These are phyloP conservation scores for Polytrichum formosum DNA, from an alignment of 225 moss, liverwort and hornwort genomes.

Conservation along the genomic window DNA sequence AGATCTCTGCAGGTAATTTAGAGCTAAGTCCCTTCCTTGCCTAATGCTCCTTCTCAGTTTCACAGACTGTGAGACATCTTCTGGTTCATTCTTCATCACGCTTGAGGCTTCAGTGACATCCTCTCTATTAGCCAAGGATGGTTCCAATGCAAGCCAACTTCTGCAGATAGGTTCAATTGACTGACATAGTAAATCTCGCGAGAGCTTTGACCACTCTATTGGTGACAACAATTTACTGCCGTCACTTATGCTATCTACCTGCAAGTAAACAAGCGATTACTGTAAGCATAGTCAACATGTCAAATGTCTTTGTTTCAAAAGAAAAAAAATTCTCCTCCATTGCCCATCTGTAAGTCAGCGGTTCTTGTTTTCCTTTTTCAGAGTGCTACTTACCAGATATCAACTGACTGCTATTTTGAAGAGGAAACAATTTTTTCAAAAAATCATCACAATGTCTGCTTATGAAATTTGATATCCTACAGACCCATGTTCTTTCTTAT, in stretches of 20 bases:
- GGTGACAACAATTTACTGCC: constrained; percentile 36
- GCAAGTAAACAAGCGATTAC: constrained; percentile 15
- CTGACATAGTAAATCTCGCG: constrained; percentile 55
- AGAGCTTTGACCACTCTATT: constrained; percentile 66
- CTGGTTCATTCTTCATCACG: not conserved
- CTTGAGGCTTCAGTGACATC: constrained; percentile 15
- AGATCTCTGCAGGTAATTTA: constrained; percentile 60
- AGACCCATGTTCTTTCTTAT: too few species aligned
- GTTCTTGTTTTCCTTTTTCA: too few species aligned
- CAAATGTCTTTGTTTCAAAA: too few species aligned
- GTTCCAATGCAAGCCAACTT: constrained; percentile 67
- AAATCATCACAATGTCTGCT: too few species aligned
- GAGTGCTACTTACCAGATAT: too few species aligned
- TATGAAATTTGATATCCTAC: too few species aligned
- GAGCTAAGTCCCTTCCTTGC: constrained; percentile 45
- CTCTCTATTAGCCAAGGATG: constrained; percentile 24
- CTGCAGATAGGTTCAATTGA: constrained; percentile 65
- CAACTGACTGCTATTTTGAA: too few species aligned
- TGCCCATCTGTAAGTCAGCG: too few species aligned
- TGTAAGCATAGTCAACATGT: too few species aligned
- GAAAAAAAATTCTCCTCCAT: too few species aligned
- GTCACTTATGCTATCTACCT: constrained; percentile 72
- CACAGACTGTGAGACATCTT: constrained; percentile 6
- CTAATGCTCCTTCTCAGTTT: constrained; percentile 19
- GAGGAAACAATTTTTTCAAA: too few species aligned